A percentile compares a stretch with the other conserved stretches of the same genome.
phyloP scores from a whole-genome alignment of 345 rosid species.

The Lumnitzera racemosa region DNA sequence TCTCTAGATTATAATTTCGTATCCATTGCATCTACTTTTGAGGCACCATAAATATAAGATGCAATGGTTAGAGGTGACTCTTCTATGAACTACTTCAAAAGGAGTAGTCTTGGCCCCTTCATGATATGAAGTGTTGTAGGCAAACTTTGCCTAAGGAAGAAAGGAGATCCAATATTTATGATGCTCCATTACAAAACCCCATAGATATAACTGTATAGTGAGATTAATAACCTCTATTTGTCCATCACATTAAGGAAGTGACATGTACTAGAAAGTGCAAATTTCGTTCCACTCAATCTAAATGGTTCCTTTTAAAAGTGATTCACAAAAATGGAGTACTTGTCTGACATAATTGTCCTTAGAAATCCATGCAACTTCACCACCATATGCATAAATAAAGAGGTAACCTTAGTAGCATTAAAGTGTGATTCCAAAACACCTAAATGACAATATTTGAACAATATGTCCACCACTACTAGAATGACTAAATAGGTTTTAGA shows the following conservation, averaged over 20 bases:
- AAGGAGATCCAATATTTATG: not conserved
- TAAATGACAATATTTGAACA: constrained; percentile 2
- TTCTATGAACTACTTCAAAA: too few species aligned
- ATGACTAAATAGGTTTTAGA: not conserved
- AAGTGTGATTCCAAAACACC: not conserved
- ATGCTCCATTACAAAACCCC: not conserved
- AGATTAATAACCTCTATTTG: not conserved
- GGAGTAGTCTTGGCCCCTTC: too few species aligned
- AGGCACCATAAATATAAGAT: too few species aligned
- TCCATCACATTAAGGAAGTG: not conserved
- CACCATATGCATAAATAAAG: not conserved
- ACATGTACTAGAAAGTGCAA: not conserved
- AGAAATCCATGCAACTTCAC: constrained; percentile 1
- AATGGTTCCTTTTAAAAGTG: not conserved
- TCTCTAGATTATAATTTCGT: too few species aligned
- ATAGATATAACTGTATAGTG: not conserved
- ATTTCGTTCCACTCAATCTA: not conserved
- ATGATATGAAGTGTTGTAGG: not conserved
- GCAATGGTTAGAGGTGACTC: too few species aligned
- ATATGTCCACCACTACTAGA: constrained; percentile 2
- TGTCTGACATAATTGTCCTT: not conserved
- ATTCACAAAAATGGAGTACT: constrained; percentile 2
- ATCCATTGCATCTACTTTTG: too few species aligned
- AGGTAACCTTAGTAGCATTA: not conserved
- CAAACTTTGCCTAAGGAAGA: not conserved